Base-by-base conservation (phyloP, 164 flowering plant genomes). In the Stephania japonica region DNA sequence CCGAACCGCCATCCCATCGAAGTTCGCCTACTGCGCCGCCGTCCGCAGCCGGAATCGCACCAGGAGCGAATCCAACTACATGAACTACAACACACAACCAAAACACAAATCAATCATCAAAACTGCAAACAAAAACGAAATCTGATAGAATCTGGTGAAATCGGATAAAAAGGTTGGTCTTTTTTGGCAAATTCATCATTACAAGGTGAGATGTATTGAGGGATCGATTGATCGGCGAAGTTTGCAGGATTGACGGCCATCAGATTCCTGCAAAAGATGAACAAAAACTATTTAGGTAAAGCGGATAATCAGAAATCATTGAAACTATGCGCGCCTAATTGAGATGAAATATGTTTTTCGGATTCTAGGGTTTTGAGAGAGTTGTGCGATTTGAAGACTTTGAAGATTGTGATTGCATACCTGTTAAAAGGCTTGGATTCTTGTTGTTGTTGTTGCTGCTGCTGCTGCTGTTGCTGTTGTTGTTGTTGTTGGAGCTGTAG, bases 121-220 rank as follows among this genome's bases (percentile, higher is more conserved):
- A 32, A 16, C 43, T 63, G 10, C 47, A 66, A 9, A 72, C n/a
- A 9, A 0, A 24, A 14, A 6, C 68, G n/a, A 65, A 72, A n/a
- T 1, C 49, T 69, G 21, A 7, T 42, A 25, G 23, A 69, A 61
- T 53, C 4, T 11, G 10, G 49, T 8, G 49, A 68, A 32, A 67
- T 5, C 0, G 26, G 16, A 21, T 0, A n/a, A 26, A 72, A 49
- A 59, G 49, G 67, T 6, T 25, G 32, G 65, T 73, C 78, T 38
- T 68, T 42, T 32, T 32, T 1, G 38, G 38, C 0, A 32, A 32
- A 32, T 32, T 32, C 4, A 32, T 32, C 38, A 47, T 75, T 90
- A 93, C 98, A 90, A 13, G 91, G 87, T 77, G 94, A 88, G n/a
- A 80, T 70, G 59, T 85, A 89, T 26, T 88, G 91, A 32, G 89